Percentiles rank a stretch among this genome's conserved stretches.
Conservation (phyloP, 2,329 filamentous ascomycete species). For the Thielaviopsis ethacetica region DNA sequence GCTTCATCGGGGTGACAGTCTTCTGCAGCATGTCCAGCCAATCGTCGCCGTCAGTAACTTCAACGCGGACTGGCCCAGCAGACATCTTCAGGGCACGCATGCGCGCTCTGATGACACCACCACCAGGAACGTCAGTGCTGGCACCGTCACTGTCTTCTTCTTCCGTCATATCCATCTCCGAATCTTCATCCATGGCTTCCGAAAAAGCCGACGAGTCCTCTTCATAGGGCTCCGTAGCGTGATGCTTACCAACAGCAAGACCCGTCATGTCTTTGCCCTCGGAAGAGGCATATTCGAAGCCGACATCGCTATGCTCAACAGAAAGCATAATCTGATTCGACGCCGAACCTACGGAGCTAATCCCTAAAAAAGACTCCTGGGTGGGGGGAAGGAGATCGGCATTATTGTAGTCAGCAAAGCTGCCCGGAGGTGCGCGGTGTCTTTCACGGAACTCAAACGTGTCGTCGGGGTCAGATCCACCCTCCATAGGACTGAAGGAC, state of each 20-base stretch:
- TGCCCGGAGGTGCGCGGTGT: constrained; percentile 50
- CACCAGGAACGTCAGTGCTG: constrained; percentile 29
- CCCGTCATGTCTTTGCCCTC: constrained; percentile 61
- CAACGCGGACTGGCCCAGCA: constrained; percentile 39
- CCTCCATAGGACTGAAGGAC: constrained; percentile 10
- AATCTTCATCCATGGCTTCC: constrained; percentile 11
- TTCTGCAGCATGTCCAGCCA: constrained; percentile 91
- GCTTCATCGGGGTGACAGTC: constrained; percentile 86
- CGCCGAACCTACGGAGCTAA: constrained; percentile 71
- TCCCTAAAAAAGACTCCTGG: constrained; percentile 77
- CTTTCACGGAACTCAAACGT: constrained; percentile 39
- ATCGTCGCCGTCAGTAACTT: constrained; percentile 56
- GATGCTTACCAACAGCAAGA: constrained; percentile 57
- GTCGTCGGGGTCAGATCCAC: constrained; percentile 27
- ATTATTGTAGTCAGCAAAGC: constrained; percentile 52
- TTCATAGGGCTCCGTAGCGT: constrained; percentile 53
- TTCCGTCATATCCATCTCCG: constrained; percentile 12
- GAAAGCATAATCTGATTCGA: constrained; percentile 42
- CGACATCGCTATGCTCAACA: constrained; percentile 46
- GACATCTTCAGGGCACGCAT: constrained; percentile 47
- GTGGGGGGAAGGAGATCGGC: constrained; percentile 18
- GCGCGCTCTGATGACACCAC: constrained; percentile 45
- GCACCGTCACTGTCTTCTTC: constrained; percentile 27
- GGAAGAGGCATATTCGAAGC: constrained; percentile 61
- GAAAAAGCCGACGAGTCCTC: constrained; percentile 10